These are phyloP conservation scores for Saksenaea vasiformis DNA, from an alignment of 371 early-diverging fungal species.

Conservation along the genomic window DNA sequence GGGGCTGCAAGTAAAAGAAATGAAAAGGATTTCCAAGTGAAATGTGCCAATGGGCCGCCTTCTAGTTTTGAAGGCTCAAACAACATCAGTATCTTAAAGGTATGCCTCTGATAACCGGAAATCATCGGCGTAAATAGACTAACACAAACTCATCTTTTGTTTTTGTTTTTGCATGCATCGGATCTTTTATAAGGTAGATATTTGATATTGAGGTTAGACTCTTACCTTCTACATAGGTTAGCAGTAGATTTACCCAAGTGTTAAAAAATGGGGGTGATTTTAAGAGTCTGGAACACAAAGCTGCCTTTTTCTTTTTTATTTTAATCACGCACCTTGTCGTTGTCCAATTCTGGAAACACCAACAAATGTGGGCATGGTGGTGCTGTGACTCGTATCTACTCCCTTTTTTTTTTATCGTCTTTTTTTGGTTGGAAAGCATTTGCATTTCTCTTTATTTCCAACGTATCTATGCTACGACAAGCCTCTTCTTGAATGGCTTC, in stretches of 20 bases:
- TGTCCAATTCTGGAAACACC: conserved; percentile 4
- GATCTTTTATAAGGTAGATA: too few species aligned
- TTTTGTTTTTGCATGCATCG: too few species aligned
- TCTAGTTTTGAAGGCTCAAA: too few species aligned
- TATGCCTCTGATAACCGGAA: too few species aligned
- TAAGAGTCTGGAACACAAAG: not conserved
- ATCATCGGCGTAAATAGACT: too few species aligned
- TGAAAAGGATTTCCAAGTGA: too few species aligned
- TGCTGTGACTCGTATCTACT: conserved; percentile 8
- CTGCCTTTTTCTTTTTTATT: too few species aligned
- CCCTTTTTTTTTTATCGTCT: conserved; percentile 15
- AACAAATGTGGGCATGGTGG: not conserved
- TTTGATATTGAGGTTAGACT: not conserved
- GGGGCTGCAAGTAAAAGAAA: too few species aligned
- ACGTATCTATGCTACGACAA: conserved; percentile 1
- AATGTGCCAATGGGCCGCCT: too few species aligned
- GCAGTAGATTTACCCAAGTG: not conserved
- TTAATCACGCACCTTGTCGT: not conserved
- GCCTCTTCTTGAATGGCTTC: conserved; percentile 5
- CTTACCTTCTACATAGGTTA: not conserved
- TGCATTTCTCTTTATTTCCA: not conserved
- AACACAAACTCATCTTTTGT: too few species aligned
- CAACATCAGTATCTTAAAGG: too few species aligned
- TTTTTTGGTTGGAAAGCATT: conserved; percentile 3
- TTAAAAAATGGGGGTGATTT: not conserved